Percentiles rank a stretch among this genome's conserved stretches.
phyloP scores from a whole-genome alignment of 768 basidiomycete genomes.

The Gymnopilus dilepis region DNA sequence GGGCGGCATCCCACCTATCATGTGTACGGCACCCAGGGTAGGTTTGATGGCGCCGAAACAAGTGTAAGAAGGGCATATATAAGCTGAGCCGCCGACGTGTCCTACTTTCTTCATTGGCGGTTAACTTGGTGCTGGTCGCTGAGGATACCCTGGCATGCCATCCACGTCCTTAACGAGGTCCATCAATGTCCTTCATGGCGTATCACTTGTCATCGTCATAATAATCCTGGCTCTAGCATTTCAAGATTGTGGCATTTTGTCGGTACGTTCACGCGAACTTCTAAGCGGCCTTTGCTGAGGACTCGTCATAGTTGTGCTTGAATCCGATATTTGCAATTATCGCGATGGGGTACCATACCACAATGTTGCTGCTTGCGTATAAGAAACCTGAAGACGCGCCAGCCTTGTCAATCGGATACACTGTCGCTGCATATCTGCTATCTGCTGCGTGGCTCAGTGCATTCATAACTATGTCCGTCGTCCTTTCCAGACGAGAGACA shows the following conservation, averaged over 20 bases:
- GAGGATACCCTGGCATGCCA: constrained; percentile 29
- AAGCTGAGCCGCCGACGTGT: not conserved
- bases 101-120: constrained; percentile 22
- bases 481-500: constrained; percentile 25
- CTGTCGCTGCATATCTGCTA: constrained; percentile 29
- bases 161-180: constrained; percentile 22
- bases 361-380: constrained; percentile 25
- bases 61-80: not conserved
- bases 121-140: constrained; percentile 30
- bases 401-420: constrained; percentile 22
- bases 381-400: constrained; percentile 21
- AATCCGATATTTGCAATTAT: constrained; percentile 31
- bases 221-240: constrained; percentile 24
- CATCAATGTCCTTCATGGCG: constrained; percentile 28
- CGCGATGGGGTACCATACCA: constrained; percentile 29
- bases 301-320: constrained; percentile 25
- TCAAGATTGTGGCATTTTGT: constrained; percentile 29
- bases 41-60: not conserved
- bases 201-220: constrained; percentile 29
- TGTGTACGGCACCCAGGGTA: not conserved
- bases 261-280: constrained; percentile 22
- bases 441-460: constrained; percentile 32
- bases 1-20: not conserved
- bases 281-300: not conserved
- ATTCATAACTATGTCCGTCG: constrained; percentile 32